These are phyloP conservation scores for Mortierella hygrophila DNA, from an alignment of 192 early-diverging fungal genomes.

Conservation along the genomic window DNA sequence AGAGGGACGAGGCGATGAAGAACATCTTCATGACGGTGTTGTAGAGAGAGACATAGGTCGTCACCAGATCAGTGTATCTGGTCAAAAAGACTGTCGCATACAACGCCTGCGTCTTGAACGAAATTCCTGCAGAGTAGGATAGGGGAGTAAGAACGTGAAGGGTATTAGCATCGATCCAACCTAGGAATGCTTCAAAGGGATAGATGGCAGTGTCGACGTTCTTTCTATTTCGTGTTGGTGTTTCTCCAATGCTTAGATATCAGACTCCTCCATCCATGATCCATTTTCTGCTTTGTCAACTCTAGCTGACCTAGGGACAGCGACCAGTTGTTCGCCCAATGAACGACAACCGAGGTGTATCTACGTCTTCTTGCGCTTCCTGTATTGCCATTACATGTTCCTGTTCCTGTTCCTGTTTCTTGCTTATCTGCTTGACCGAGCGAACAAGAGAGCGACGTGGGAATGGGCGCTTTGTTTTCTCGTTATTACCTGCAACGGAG, in stretches of 20 bases:
- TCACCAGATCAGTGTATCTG: conserved; percentile 95
- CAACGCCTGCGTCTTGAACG: conserved; percentile 96
- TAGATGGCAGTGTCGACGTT: too few species aligned
- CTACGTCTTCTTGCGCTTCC: not conserved
- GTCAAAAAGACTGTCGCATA: conserved; percentile 93
- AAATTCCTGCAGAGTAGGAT: conserved; percentile 78
- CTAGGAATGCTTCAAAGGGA: not conserved
- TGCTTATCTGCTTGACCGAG: not conserved
- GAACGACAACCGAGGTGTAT: not conserved
- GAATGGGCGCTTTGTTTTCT: not conserved
- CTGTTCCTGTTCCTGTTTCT: not conserved
- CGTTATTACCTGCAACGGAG: conserved; percentile 81
- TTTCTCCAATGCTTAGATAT: too few species aligned
- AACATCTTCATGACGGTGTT: conserved; percentile 97
- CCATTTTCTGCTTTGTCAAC: too few species aligned
- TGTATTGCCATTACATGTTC: too few species aligned
- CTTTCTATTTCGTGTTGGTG: too few species aligned
- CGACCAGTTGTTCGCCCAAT: not conserved
- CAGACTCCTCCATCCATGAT: too few species aligned
- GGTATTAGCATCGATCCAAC: not conserved
- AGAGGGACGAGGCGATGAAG: conserved; percentile 88
- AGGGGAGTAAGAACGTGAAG: not conserved
- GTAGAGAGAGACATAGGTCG: conserved; percentile 84
- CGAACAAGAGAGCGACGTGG: not conserved
- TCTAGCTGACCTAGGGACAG: not conserved